Evolutionary conservation across 2,329 filamentous ascomycete species (phyloP).

Genomic region (Colletotrichum lindemuthianum): DNA sequence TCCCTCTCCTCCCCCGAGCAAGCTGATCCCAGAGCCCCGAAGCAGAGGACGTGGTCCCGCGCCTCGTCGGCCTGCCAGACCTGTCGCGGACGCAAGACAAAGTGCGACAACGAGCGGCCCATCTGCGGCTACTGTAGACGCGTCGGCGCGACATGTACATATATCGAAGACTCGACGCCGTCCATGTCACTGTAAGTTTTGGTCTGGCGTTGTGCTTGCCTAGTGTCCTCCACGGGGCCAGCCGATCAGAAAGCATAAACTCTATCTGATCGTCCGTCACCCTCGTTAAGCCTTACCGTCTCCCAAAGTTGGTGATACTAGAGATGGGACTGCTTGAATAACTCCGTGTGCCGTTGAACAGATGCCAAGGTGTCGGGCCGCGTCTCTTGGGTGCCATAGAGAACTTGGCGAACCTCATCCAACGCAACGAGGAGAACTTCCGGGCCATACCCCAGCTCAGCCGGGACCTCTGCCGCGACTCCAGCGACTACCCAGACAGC

Average conservation of each 20-base stretch:
- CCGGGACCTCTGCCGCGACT: slow-evolving; percentile 31
- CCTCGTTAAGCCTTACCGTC: too few species aligned
- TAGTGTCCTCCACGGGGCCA: not conserved
- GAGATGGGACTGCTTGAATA: slow-evolving; percentile 10
- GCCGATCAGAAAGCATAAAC: not conserved
- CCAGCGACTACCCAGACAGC: slow-evolving; percentile 30
- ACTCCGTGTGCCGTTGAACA: slow-evolving; percentile 1
- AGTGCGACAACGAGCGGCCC: slow-evolving; percentile 50
- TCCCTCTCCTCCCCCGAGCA: slow-evolving; percentile 10
- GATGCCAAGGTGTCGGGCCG: slow-evolving; percentile 32
- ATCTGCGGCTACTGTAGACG: slow-evolving; percentile 49
- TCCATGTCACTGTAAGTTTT: slow-evolving; percentile 32
- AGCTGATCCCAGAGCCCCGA: slow-evolving; percentile 26
- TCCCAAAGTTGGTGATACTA: too few species aligned
- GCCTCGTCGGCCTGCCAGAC: slow-evolving; percentile 46
- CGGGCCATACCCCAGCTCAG: slow-evolving; percentile 32
- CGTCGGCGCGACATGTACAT: slow-evolving; percentile 46
- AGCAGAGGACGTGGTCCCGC: slow-evolving; percentile 32
- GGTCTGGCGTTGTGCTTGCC: not conserved
- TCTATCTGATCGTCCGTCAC: not conserved
- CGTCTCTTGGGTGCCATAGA: slow-evolving; percentile 30
- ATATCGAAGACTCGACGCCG: slow-evolving; percentile 36
- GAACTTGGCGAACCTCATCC: slow-evolving; percentile 32
- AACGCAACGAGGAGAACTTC: slow-evolving; percentile 34
- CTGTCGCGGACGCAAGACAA: slow-evolving; percentile 49